Conservation (phyloP, 345 rosid species). For the Linum tenue region DNA sequence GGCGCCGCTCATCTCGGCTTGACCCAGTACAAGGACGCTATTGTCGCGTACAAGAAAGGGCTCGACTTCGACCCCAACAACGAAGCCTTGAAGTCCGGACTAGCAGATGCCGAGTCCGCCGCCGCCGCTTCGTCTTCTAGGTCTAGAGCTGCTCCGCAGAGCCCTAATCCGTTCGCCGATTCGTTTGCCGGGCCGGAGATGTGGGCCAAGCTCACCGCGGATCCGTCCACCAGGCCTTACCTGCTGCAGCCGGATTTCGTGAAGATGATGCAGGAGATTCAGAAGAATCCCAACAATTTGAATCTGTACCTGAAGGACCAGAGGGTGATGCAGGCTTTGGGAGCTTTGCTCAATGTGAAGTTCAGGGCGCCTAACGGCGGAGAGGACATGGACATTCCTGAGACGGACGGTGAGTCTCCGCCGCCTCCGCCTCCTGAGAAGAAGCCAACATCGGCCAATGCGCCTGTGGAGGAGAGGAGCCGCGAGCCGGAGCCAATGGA, state of each 20-base stretch:
- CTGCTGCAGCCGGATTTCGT: slow-evolving; percentile 82
- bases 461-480: slow-evolving; percentile 25
- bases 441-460: slow-evolving; percentile 12
- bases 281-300: slow-evolving; percentile 70
- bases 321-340: slow-evolving; percentile 92
- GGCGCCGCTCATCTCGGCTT: slow-evolving; percentile 84
- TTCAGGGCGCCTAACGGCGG: slow-evolving; percentile 34
- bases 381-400: slow-evolving; percentile 46
- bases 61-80: slow-evolving; percentile 79
- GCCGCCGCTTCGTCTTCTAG: slow-evolving; percentile 39
- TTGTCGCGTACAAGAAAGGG: slow-evolving; percentile 61
- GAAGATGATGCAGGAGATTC: slow-evolving; percentile 91
- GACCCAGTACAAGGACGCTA: slow-evolving; percentile 45
- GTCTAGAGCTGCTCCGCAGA: slow-evolving; percentile 36
- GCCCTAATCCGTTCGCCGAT: slow-evolving; percentile 57
- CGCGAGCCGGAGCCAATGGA: slow-evolving; percentile 31
- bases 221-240: slow-evolving; percentile 57
- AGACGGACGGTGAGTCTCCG: slow-evolving; percentile 23
- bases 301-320: slow-evolving; percentile 76
- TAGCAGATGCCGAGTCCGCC: slow-evolving; percentile 48
- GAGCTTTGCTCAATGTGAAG: slow-evolving; percentile 72
- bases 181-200: slow-evolving; percentile 86
- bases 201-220: slow-evolving; percentile 95
- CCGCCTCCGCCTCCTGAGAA: slow-evolving; percentile 19
- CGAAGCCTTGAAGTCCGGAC: slow-evolving; percentile 65